Evolutionary conservation across 768 basidiomycete species (phyloP), one percentile per base, ranked within the genome.

Genomic region (Calocybe cyanea): DNA sequence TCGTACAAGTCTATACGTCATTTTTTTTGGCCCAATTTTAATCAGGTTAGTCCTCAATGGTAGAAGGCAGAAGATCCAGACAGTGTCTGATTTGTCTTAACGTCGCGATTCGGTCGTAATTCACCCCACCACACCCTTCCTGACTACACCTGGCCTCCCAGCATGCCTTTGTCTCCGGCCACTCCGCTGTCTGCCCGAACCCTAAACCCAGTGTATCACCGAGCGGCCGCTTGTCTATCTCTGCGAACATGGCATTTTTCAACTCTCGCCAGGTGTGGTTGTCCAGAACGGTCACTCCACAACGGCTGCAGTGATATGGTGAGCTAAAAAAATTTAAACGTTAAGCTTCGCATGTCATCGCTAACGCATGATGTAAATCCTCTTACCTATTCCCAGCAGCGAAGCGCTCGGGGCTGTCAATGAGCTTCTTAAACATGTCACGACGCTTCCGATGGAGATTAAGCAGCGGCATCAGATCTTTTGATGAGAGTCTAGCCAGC

Each of bases 361-460:
- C n/a, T 30, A 34, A 5, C 14, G 10, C 17, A 15, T 7, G 11
- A 19, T 1, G 33, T 10, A 3, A 4, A 20, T 13, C 21, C 11
- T 23, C 62, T 45, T 25, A 70, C 70, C 67, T 72, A 39, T 78
- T 77, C 23, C 69, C 72, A 17, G 71, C 66, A 14, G 67, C 66
- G 50, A 86, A 83, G 56, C 83, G 78, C 33, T 81, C 80, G 8
- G 78, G 72, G 50, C 80, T 77, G 58, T 80, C 65, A 8, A 85
- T 66, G 36, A 78, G 68, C 42, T 62, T 63, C 36, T 70, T 68
- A 44, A 85, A 69, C 34, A 58, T 63, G 47, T 79, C 76, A 41
- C 74, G 71, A 4, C 85, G 74, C 20, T 57, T 64, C 50, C 72
- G 70, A 53, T 83, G 83, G n/a, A 86, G 69, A 42, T 74, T 69